Evolutionary conservation across 257 asterid species (phyloP), one percentile per base, ranked within the genome.

Genomic region (Thymus quinquecostatus): DNA sequence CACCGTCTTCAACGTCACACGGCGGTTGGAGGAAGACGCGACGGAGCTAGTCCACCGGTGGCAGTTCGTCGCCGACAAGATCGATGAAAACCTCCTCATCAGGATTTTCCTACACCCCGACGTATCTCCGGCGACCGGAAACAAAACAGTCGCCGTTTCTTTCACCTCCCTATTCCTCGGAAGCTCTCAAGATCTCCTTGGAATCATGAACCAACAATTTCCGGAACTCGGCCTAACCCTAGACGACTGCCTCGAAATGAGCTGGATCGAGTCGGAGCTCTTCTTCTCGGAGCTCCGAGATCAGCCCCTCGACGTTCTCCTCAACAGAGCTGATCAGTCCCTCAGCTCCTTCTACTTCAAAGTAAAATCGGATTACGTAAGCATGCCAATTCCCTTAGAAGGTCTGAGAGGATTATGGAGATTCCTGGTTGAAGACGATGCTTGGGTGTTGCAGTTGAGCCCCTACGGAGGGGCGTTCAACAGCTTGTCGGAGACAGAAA

Each of bases 311-410:
- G 6, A 38, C 44, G 6, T 38, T 38, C 6, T 38, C 3, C 6
- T 38, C 3, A 6, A 38, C 6, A 38, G 44, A 6, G 6, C 3
- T 6, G 21, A 21, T 6, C 44, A 38, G 44, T 3, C 44, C 5
- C 44, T 21, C 21, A 21, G 21, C 44, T 3, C 44, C 44, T 0
- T 8, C 0, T 72, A 78, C 21, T 77, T 59, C 57, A 77, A 77
- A 53, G 79, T 72, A 12, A 86, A 86, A 62, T 86, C 88, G 0
- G 87, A 83, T 34, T 83, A 56, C 29, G 86, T 83, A 29, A 49
- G 21, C 8, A 7, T 43, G 0, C 87, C 84, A 2, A 86, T 83
- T 27, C 67, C 88, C 0, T n/a, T 11, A 7, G 2, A 36, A 0
- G 91, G 80, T 0, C 51, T 86, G 0, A 62, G 65, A 61, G 80